A percentile compares a stretch with the other conserved stretches of the same genome.
These are phyloP conservation scores for Thelonectria discophora DNA, from an alignment of 2,329 filamentous ascomycete genomes.

Conservation along the genomic window DNA sequence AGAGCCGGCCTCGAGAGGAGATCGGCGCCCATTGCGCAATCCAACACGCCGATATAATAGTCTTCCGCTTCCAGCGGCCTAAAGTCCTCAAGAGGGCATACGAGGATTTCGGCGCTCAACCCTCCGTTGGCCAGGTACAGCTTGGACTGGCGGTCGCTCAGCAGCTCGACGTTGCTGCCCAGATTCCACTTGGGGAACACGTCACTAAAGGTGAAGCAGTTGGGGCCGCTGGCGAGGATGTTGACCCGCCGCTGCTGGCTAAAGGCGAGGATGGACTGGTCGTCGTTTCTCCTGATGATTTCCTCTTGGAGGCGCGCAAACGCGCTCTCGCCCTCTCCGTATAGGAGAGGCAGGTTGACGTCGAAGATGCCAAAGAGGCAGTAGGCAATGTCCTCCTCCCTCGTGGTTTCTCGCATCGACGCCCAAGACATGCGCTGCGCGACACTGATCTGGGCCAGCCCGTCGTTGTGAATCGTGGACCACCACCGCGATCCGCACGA, in stretches of 20 bases:
- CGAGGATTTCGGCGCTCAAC: conserved; percentile 2
- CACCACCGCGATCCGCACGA: conserved; percentile 17
- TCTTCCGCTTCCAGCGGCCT: conserved; percentile 9
- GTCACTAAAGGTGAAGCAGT: conserved; percentile 12
- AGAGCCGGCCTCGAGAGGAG: conserved; percentile 15
- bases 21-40: conserved; percentile 13
- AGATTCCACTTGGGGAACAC: conserved; percentile 8
- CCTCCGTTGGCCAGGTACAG: conserved; percentile 16
- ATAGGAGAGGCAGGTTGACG: conserved; percentile 34
- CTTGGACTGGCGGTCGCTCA: conserved; percentile 16
- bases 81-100: conserved; percentile 10
- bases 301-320: conserved; percentile 36
- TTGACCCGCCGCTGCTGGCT: conserved; percentile 5
- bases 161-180: conserved; percentile 1
- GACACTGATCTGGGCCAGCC: conserved; percentile 14
- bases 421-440: conserved; percentile 24
- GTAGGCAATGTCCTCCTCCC: conserved; percentile 33
- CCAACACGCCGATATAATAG: conserved; percentile 16
- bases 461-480: conserved; percentile 10
- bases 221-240: conserved; percentile 14
- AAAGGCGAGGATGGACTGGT: conserved; percentile 28
- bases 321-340: conserved; percentile 32
- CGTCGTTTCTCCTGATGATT: conserved; percentile 27
- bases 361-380: conserved; percentile 34
- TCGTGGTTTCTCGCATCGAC: conserved; percentile 22